Conservation (phyloP, 768 basidiomycete species). For the Hebeloma cylindrosporum region DNA sequence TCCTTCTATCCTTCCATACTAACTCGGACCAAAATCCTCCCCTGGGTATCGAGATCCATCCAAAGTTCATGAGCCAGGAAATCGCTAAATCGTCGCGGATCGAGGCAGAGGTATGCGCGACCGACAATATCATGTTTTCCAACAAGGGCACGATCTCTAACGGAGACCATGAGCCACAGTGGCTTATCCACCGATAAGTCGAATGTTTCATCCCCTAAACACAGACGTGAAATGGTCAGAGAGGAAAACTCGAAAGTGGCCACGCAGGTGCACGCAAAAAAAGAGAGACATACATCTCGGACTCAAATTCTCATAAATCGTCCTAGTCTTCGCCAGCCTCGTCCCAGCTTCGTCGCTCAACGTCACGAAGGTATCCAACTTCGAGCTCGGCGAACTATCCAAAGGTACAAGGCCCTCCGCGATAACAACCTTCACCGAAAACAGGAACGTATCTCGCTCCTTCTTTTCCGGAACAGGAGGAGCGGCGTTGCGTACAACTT, state of each 20-base stretch:
- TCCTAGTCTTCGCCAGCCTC: conserved; percentile 90
- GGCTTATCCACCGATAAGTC: conserved; percentile 91
- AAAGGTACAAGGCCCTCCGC: conserved; percentile 84
- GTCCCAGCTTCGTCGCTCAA: conserved; percentile 91
- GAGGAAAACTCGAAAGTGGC: neutral
- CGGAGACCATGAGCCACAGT: conserved; percentile 96
- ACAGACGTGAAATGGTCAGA: conserved; percentile 12
- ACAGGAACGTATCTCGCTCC: conserved; percentile 72
- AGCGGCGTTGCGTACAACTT: conserved; percentile 51
- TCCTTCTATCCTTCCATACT: conserved; percentile 99
- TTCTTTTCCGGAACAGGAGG: conserved; percentile 76
- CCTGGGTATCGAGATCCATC: conserved; percentile 86
- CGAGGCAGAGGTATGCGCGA: conserved; percentile 87
- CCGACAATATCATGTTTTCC: conserved; percentile 95
- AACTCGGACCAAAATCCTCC: conserved; percentile 82
- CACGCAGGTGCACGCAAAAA: conserved; percentile 4
- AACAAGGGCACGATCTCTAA: conserved; percentile 85
- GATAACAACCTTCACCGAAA: conserved; percentile 90
- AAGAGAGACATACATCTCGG: conserved; percentile 74
- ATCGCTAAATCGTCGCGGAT: conserved; percentile 86
- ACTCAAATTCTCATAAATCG: conserved; percentile 85
- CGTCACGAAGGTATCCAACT: conserved; percentile 89
- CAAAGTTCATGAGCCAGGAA: conserved; percentile 89
- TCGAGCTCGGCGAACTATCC: conserved; percentile 76
- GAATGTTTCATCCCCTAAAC: conserved; percentile 92